Evolutionary conservation across 768 basidiomycete genomes (phyloP).

Genomic region (Boletus sensibilis): DNA sequence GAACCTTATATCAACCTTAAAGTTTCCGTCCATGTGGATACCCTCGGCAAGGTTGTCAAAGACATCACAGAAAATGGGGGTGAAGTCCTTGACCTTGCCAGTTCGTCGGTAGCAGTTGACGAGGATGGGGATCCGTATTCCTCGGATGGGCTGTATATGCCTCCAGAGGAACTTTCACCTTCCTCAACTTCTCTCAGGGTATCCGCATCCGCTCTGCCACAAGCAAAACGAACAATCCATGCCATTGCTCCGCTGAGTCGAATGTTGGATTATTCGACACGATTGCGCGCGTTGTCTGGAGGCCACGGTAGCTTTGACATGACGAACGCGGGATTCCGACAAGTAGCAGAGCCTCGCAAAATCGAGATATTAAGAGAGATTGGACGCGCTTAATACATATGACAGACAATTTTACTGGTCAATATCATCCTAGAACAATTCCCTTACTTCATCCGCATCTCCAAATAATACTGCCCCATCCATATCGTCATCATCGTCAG

Average conservation of each 20-base stretch:
- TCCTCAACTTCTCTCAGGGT: slow-evolving; percentile 44
- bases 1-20: slow-evolving; percentile 77
- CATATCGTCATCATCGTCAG: slow-evolving; percentile 73
- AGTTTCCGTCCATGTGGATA: slow-evolving; percentile 62
- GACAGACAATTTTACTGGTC: slow-evolving; percentile 9
- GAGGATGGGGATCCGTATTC: slow-evolving; percentile 45
- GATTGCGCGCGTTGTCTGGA: slow-evolving; percentile 77
- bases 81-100: slow-evolving; percentile 68
- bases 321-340: slow-evolving; percentile 71
- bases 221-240: slow-evolving; percentile 61
- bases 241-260: slow-evolving; percentile 76
- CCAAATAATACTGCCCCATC: slow-evolving; percentile 74
- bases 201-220: slow-evolving; percentile 33
- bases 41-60: slow-evolving; percentile 74
- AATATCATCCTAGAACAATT: slow-evolving; percentile 42
- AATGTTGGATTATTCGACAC: slow-evolving; percentile 77
- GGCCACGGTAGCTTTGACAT: slow-evolving; percentile 83
- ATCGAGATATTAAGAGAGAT: slow-evolving; percentile 77
- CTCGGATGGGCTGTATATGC: slow-evolving; percentile 70
- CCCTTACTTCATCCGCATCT: slow-evolving; percentile 76
- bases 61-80: slow-evolving; percentile 83
- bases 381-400: slow-evolving; percentile 54
- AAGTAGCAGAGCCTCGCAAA: slow-evolving; percentile 59
- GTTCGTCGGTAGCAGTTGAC: slow-evolving; percentile 34
- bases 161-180: slow-evolving; percentile 74